Conservation (phyloP, 208 protist species). For the Leishmania aethiopica region DNA sequence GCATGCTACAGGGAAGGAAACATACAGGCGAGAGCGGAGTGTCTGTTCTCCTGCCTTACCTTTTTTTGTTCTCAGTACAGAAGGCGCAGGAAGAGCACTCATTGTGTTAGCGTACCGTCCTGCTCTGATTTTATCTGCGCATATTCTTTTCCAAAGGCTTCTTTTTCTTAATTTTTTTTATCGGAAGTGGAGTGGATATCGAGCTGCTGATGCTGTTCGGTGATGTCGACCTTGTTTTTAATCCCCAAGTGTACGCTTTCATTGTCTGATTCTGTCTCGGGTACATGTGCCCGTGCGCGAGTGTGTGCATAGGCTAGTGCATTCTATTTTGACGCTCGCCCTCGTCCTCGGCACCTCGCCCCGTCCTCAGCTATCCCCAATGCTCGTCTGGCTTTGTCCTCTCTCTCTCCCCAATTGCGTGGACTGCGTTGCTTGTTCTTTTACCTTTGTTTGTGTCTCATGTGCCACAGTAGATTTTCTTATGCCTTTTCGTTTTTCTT, state of each 20-base stretch:
- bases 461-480: background rate
- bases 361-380: background rate
- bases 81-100: background rate
- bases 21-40: background rate
- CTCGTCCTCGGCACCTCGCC: background rate
- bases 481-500: background rate
- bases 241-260: background rate
- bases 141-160: background rate
- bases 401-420: background rate
- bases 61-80: background rate
- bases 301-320: background rate
- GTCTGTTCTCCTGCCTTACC: background rate
- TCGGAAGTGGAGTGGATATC: background rate
- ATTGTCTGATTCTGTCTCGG: background rate
- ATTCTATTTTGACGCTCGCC: background rate
- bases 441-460: background rate
- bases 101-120: background rate
- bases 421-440: background rate
- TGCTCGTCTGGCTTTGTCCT: background rate
- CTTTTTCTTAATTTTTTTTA: background rate
- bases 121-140: background rate
- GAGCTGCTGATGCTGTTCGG: background rate
- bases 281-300: background rate
- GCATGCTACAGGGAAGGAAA: background rate
- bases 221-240: background rate